phyloP scores from a whole-genome alignment of 371 early-diverging fungal genomes.

The Fennellomyces sp. region DNA sequence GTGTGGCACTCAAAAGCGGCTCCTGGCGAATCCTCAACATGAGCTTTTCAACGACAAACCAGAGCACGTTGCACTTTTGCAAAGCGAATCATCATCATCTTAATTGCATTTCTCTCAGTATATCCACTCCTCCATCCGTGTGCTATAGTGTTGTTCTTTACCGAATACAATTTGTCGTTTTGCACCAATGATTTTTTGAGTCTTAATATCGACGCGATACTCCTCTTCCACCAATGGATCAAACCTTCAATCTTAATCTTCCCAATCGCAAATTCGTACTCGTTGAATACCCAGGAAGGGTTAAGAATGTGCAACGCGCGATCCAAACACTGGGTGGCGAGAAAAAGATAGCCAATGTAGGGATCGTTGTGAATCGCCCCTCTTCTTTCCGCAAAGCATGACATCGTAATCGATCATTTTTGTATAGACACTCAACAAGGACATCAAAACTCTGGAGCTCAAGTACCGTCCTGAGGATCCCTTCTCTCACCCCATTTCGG shows the following conservation, averaged over 20 bases:
- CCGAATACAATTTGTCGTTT: background rate
- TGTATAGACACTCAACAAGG: slow-evolving; percentile 11
- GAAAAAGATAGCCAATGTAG: slow-evolving; percentile 33
- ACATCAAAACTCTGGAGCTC: slow-evolving; percentile 42
- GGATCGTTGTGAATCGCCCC: background rate
- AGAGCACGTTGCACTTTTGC: slow-evolving; percentile 3
- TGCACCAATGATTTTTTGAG: background rate
- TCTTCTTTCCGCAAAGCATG: background rate
- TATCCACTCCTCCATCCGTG: background rate
- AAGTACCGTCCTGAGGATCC: slow-evolving; percentile 56
- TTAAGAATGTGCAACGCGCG: slow-evolving; percentile 44
- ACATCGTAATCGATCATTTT: slow-evolving; percentile 2
- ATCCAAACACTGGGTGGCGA: slow-evolving; percentile 57
- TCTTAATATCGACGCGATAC: background rate
- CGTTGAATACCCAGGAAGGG: slow-evolving; percentile 66
- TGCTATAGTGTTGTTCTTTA: too few species aligned
- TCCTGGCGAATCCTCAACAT: slow-evolving; percentile 8
- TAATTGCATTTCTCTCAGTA: background rate
- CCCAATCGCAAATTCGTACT: slow-evolving; percentile 40
- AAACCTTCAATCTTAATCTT: background rate
- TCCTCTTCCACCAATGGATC: background rate
- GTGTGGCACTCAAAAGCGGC: slow-evolving; percentile 12
- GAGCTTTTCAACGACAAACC: slow-evolving; percentile 8
- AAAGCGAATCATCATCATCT: slow-evolving; percentile 8
- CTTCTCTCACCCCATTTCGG: slow-evolving; percentile 67